Conservation (phyloP, 441 rosid genomes). For the Pelargonium cotyledonis region DNA sequence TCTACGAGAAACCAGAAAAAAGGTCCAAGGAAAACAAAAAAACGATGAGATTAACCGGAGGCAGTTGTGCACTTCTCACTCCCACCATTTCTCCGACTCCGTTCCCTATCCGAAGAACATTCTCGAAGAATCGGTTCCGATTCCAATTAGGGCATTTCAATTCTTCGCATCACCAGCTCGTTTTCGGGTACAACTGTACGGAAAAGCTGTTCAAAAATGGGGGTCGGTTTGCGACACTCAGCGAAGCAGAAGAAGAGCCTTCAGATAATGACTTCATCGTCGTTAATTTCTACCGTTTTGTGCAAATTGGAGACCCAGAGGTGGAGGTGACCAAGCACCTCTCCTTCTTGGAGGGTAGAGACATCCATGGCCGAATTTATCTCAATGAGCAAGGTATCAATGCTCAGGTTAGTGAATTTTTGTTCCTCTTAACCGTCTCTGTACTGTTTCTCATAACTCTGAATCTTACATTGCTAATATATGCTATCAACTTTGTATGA, state of each 20-base stretch:
- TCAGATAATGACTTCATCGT: conserved; percentile 44
- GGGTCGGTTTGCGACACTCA: background rate
- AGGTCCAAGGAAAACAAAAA: background rate
- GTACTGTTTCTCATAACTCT: no score
- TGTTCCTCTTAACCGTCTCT: background rate
- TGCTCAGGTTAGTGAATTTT: conserved; percentile 56
- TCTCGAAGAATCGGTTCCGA: background rate
- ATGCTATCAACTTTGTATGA: background rate
- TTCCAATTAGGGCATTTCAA: conserved; percentile 3
- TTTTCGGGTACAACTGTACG: background rate
- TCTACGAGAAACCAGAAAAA: no score
- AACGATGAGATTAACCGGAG: background rate
- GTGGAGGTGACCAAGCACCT: conserved; percentile 62
- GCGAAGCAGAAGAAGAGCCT: background rate
- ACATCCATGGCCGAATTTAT: conserved; percentile 72
- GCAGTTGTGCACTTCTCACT: background rate
- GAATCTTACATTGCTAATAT: background rate
- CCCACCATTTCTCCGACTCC: background rate
- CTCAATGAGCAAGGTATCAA: conserved; percentile 85
- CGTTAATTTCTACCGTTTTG: conserved; percentile 71
- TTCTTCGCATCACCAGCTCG: background rate
- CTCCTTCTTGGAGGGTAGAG: conserved; percentile 54
- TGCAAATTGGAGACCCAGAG: conserved; percentile 43
- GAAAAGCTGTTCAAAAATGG: background rate
- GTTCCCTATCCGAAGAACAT: background rate